These are phyloP conservation scores for Fraxinus greggii DNA, from an alignment of 305 asterid genomes.

Conservation along the genomic window DNA sequence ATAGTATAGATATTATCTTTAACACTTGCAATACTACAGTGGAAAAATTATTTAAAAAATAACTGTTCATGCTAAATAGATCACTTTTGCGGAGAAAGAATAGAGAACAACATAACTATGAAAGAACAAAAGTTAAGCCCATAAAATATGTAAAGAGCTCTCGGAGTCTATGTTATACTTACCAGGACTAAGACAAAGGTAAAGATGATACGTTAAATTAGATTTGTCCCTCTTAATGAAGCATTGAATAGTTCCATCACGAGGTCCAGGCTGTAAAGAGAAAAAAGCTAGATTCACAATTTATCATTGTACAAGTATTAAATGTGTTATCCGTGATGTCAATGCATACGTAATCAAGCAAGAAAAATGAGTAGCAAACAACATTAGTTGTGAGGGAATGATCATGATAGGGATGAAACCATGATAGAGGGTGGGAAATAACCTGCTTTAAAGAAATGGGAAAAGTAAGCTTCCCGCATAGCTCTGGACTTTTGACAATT, in stretches of 20 bases:
- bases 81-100: neutral
- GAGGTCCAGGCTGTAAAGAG: conserved; percentile 68
- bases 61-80: neutral
- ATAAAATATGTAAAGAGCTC: conserved; percentile 6
- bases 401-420: neutral
- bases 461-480: conserved; percentile 85
- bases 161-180: conserved; percentile 28
- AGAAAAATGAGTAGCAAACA: neutral
- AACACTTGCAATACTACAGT: neutral
- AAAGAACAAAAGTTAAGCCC: neutral
- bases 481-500: conserved; percentile 73
- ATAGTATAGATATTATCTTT: neutral
- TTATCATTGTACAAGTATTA: neutral
- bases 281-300: conserved; percentile 7
- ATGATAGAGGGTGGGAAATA: neutral
- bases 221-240: conserved; percentile 83
- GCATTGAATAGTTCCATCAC: conserved; percentile 82
- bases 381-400: neutral
- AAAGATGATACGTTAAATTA: conserved; percentile 68
- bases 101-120: neutral
- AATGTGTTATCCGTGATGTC: neutral
- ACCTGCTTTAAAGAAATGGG: conserved; percentile 96
- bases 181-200: conserved; percentile 83
- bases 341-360: neutral
- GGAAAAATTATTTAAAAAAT: neutral